phyloP scores from a whole-genome alignment of 1,139 yeast genomes.

The Candida sp. region DNA sequence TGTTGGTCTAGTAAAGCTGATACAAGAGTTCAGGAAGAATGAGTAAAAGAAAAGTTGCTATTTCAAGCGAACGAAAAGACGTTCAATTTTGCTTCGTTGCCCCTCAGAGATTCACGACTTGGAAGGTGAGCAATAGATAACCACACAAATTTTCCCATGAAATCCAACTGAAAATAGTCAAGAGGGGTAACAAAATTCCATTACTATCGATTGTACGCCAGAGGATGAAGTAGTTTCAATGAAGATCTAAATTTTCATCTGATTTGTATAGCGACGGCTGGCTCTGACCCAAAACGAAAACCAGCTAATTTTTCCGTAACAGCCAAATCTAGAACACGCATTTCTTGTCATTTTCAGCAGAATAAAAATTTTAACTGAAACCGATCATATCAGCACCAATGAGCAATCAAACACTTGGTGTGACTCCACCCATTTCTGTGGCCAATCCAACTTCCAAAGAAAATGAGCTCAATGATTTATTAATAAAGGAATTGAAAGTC shows the following conservation, averaged over 20 bases:
- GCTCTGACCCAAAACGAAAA: not conserved
- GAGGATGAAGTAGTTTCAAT: not conserved
- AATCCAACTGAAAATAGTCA: not conserved
- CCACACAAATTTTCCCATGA: not conserved
- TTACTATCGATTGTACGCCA: not conserved
- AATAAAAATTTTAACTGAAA: not conserved
- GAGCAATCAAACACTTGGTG: not conserved
- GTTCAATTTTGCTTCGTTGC: not conserved
- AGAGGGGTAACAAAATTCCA: not conserved
- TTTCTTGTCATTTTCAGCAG: not conserved
- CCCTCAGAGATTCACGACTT: not conserved
- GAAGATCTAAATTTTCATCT: not conserved
- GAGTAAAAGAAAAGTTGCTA: not conserved
- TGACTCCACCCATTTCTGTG: slow-evolving; percentile 64
- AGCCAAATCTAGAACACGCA: not conserved
- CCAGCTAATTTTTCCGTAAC: not conserved
- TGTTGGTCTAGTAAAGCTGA: not conserved
- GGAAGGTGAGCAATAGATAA: not conserved
- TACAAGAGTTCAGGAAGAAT: not conserved
- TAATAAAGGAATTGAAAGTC: slow-evolving; percentile 79
- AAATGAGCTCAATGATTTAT: slow-evolving; percentile 68
- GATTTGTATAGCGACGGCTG: not conserved
- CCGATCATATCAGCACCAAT: not conserved
- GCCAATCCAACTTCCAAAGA: slow-evolving; percentile 88
- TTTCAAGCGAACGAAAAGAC: not conserved